These are phyloP conservation scores for Boletales sp. DNA, from an alignment of 768 basidiomycete species.

Conservation along the genomic window DNA sequence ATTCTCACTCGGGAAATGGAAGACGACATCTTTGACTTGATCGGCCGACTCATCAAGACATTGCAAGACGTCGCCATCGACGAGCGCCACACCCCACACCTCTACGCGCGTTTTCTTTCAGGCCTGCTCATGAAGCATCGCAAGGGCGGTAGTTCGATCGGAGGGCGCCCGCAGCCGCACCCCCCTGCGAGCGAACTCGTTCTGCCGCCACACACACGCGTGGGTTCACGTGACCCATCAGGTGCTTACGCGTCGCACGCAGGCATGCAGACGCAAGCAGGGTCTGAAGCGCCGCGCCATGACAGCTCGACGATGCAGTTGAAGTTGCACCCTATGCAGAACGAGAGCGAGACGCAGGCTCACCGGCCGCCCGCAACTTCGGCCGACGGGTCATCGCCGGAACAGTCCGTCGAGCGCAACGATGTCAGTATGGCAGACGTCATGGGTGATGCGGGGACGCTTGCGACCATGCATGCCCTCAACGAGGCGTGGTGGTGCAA, in stretches of 20 bases:
- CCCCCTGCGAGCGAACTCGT: slow-evolving; percentile 41
- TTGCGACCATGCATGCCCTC: slow-evolving; percentile 71
- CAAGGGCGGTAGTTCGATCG: slow-evolving; percentile 56
- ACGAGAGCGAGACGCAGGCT: background rate
- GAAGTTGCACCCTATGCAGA: slow-evolving; percentile 12
- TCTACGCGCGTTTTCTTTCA: slow-evolving; percentile 78
- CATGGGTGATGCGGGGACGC: slow-evolving; percentile 46
- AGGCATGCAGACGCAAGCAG: slow-evolving; percentile 9
- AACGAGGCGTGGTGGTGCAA: slow-evolving; percentile 72
- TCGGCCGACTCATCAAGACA: slow-evolving; percentile 68
- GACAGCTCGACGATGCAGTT: slow-evolving; percentile 31
- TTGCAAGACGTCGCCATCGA: slow-evolving; percentile 76
- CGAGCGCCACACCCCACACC: slow-evolving; percentile 73
- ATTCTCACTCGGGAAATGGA: slow-evolving; percentile 58
- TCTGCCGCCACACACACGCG: slow-evolving; percentile 8
- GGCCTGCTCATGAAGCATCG: slow-evolving; percentile 67
- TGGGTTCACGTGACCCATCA: slow-evolving; percentile 28
- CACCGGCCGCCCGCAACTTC: background rate
- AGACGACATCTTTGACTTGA: slow-evolving; percentile 66
- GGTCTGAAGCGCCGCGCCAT: slow-evolving; percentile 11
- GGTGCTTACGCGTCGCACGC: slow-evolving; percentile 21
- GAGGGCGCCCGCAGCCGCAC: slow-evolving; percentile 50
- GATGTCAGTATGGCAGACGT: slow-evolving; percentile 26
- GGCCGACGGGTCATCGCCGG: background rate
- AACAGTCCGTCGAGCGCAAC: background rate